phyloP scores from a whole-genome alignment of 75 land plant species.

The Cryptomeria japonica region DNA sequence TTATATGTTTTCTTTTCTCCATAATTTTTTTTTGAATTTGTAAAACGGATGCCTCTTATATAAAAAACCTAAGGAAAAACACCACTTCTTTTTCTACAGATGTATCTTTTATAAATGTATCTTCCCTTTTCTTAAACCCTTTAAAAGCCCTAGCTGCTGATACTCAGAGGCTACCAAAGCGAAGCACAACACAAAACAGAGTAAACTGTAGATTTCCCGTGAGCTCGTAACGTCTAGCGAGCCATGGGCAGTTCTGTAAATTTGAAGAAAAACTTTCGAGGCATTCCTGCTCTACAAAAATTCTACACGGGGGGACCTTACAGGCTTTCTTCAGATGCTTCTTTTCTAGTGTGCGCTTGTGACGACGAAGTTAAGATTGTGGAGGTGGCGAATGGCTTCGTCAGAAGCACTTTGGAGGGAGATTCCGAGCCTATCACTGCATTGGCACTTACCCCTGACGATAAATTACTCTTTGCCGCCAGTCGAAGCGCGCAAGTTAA shows the following conservation, averaged over 20 bases:
- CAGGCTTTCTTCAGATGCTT: constrained; percentile 67
- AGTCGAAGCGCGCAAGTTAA: constrained; percentile 75
- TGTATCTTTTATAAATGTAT: too few relatives aligned
- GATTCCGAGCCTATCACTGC: constrained; percentile 71
- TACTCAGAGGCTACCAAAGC: background rate
- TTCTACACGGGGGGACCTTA: constrained; percentile 92
- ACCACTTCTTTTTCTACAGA: too few relatives aligned
- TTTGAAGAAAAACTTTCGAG: constrained; percentile 72
- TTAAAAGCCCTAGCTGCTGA: background rate
- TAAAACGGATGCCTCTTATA: too few relatives aligned
- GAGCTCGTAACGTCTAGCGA: background rate
- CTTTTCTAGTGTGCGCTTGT: constrained; percentile 89
- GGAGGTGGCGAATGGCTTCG: constrained; percentile 55
- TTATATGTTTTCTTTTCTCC: too few relatives aligned
- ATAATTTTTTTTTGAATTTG: too few relatives aligned
- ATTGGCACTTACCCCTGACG: constrained; percentile 67
- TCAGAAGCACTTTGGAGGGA: constrained; percentile 64
- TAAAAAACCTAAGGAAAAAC: too few relatives aligned
- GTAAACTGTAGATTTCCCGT: background rate
- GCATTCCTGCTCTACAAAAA: constrained; percentile 49
- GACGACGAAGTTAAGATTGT: constrained; percentile 79
- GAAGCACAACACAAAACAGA: background rate
- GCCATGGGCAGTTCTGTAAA: constrained; percentile 22
- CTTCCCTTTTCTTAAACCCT: background rate
- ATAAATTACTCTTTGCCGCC: constrained; percentile 71